Conservation (phyloP, 2,329 filamentous ascomycete genomes). For the Exserohilum turcica region DNA sequence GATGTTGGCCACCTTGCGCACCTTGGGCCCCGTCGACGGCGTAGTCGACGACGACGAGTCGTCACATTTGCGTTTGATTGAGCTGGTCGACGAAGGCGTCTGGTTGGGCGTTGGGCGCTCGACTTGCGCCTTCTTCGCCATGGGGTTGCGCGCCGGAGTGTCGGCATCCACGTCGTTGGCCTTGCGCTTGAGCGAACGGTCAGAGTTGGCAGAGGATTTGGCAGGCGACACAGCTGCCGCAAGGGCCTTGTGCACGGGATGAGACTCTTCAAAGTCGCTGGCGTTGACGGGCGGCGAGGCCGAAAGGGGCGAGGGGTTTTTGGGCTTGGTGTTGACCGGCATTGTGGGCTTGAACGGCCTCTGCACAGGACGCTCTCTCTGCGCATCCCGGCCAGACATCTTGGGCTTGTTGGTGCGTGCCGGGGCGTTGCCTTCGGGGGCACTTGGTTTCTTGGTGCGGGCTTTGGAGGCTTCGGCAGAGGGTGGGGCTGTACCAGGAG, state of each 20-base stretch:
- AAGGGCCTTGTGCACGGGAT: conserved; percentile 47
- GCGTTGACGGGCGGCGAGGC: conserved; percentile 66
- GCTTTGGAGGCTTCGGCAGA: conserved; percentile 32
- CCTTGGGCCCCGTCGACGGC: conserved; percentile 32
- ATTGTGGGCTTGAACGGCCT: conserved; percentile 38
- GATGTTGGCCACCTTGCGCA: conserved; percentile 43
- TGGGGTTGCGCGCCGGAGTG: conserved; percentile 44
- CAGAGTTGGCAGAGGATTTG: conserved; percentile 41
- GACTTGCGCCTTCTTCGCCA: conserved; percentile 41
- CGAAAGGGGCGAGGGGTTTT: conserved; percentile 66
- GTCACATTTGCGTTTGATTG: conserved; percentile 54
- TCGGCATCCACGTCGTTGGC: conserved; percentile 47
- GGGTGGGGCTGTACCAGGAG: conserved; percentile 26
- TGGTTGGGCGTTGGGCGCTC: conserved; percentile 37
- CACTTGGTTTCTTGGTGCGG: conserved; percentile 36
- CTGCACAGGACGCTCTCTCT: conserved; percentile 22
- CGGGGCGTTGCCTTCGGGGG: conserved; percentile 27
- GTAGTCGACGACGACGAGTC: conserved; percentile 43
- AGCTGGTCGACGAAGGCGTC: conserved; percentile 36
- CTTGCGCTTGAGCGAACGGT: conserved; percentile 49
- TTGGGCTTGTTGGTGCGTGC: conserved; percentile 43
- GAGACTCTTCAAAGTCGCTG: conserved; percentile 59
- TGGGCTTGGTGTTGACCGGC: conserved; percentile 58
- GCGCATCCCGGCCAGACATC: conserved; percentile 30
- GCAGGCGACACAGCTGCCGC: conserved; percentile 43